A percentile compares a stretch with the other conserved stretches of the same genome.
These are phyloP conservation scores for Ceratorhiza oryzae-sativae DNA, from an alignment of 1,284 basidiomycete genomes.

Conservation along the genomic window DNA sequence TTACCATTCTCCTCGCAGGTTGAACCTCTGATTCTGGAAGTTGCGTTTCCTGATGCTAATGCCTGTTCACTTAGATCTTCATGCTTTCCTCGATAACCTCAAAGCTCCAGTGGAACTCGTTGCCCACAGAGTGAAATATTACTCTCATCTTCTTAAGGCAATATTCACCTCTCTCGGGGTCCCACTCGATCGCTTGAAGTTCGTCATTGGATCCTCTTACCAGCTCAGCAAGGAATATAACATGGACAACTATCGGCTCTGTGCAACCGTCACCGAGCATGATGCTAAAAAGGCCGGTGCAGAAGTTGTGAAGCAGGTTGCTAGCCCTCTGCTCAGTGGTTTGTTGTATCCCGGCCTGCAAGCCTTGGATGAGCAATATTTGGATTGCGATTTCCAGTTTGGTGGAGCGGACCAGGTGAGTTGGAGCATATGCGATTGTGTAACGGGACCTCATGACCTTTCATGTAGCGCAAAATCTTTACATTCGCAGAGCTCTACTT, in stretches of 20 bases:
- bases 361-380: slow-evolving; percentile 96
- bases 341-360: slow-evolving; percentile 96
- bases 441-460: not conserved
- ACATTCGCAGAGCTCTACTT: slow-evolving; percentile 97
- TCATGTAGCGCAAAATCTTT: slow-evolving; percentile 91
- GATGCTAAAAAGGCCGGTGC: slow-evolving; percentile 99
- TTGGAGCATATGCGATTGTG: slow-evolving; percentile 24
- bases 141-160: slow-evolving; percentile 80
- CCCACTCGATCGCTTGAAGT: slow-evolving; percentile 81
- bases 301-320: slow-evolving; percentile 98
- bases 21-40: no score
- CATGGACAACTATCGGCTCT: slow-evolving; percentile 92
- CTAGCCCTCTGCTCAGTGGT: slow-evolving; percentile 88
- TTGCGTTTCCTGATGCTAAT: not conserved
- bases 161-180: slow-evolving; percentile 92
- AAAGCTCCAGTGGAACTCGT: slow-evolving; percentile 98
- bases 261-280: slow-evolving; percentile 90
- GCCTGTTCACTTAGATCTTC: slow-evolving; percentile 69
- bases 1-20: slow-evolving; percentile 90
- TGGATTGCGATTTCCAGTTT: slow-evolving; percentile 97
- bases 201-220: slow-evolving; percentile 91
- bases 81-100: slow-evolving; percentile 97
- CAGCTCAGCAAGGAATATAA: slow-evolving; percentile 93
- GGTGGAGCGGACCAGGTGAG: slow-evolving; percentile 95
- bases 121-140: slow-evolving; percentile 88